Evolutionary conservation across 2,329 filamentous ascomycete species (phyloP).

Genomic region (Hortaea werneckii): DNA sequence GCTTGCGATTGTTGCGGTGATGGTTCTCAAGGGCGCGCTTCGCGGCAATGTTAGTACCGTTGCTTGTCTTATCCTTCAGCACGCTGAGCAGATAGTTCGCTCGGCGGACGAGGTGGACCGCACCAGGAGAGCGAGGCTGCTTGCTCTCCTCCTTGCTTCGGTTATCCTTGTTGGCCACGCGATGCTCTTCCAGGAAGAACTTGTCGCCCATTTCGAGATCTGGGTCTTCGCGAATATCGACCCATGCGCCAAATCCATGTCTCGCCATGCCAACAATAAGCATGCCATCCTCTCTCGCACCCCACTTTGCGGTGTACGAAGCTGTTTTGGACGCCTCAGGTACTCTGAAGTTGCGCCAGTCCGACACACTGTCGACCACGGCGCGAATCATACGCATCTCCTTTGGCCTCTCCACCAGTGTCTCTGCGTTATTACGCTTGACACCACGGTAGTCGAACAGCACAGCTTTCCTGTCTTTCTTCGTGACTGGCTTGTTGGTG

Average conservation of each 20-base stretch:
- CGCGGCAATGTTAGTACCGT: constrained; percentile 56
- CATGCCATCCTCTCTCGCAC: constrained; percentile 91
- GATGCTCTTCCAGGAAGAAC: constrained; percentile 92
- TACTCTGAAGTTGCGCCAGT: constrained; percentile 73
- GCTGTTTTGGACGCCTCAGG: constrained; percentile 86
- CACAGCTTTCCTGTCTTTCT: constrained; percentile 96
- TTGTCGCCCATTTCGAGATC: constrained; percentile 82
- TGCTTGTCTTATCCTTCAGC: constrained; percentile 66
- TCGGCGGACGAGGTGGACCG: constrained; percentile 88
- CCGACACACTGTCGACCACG: constrained; percentile 52
- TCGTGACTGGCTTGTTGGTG: constrained; percentile 71
- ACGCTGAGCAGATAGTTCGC: constrained; percentile 95
- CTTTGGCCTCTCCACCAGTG: constrained; percentile 78
- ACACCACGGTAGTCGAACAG: constrained; percentile 89
- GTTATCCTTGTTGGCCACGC: constrained; percentile 98
- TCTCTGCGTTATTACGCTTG: constrained; percentile 92
- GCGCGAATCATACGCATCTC: constrained; percentile 79
- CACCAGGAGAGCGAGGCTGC: constrained; percentile 81
- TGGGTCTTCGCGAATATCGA: constrained; percentile 80
- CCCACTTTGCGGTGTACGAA: constrained; percentile 86
- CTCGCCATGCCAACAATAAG: constrained; percentile 84
- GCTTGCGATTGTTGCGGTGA: constrained; percentile 87
- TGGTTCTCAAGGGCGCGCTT: constrained; percentile 83
- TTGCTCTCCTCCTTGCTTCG: constrained; percentile 63
- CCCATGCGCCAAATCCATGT: constrained; percentile 94